Evolutionary conservation across 306 rosid species (phyloP).

Genomic region (Inga oerstediana): DNA sequence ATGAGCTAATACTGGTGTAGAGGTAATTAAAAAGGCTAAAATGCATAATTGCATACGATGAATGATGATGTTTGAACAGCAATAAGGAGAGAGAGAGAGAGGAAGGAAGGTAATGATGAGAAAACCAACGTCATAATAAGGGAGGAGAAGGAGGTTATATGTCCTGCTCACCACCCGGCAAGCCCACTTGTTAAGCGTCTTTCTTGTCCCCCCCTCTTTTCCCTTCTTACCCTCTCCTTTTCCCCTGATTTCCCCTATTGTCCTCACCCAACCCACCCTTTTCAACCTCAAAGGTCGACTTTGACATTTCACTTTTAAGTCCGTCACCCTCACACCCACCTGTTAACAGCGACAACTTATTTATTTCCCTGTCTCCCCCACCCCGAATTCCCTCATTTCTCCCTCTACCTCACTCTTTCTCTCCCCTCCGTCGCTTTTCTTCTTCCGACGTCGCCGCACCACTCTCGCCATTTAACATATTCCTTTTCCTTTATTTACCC

Average conservation of each 20-base stretch:
- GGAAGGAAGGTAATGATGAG: slow-evolving; percentile 45
- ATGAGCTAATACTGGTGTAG: no score
- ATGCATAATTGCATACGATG: background rate
- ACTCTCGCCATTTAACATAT: background rate
- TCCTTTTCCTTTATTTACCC: slow-evolving; percentile 17
- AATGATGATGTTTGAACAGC: background rate
- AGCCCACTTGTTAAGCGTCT: slow-evolving; percentile 49
- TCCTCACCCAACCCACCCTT: background rate
- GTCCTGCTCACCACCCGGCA: slow-evolving; percentile 68
- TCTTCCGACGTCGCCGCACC: background rate
- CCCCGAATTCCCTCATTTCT: slow-evolving; percentile 35
- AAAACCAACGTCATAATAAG: background rate
- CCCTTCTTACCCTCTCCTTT: background rate
- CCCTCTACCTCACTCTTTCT: slow-evolving; percentile 26
- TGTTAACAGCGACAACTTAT: slow-evolving; percentile 47
- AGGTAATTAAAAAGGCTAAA: background rate
- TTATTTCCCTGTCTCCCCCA: slow-evolving; percentile 34
- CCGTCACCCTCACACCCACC: slow-evolving; percentile 23
- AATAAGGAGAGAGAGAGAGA: background rate
- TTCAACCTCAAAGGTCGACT: background rate
- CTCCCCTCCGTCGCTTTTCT: slow-evolving; percentile 38
- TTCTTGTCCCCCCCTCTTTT: slow-evolving; percentile 63
- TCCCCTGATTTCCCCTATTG: background rate
- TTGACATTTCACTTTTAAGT: slow-evolving; percentile 1
- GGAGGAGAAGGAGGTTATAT: slow-evolving; percentile 17